Base-by-base conservation (phyloP, 495 filamentous ascomycete species). In the Cercophora samala region DNA sequence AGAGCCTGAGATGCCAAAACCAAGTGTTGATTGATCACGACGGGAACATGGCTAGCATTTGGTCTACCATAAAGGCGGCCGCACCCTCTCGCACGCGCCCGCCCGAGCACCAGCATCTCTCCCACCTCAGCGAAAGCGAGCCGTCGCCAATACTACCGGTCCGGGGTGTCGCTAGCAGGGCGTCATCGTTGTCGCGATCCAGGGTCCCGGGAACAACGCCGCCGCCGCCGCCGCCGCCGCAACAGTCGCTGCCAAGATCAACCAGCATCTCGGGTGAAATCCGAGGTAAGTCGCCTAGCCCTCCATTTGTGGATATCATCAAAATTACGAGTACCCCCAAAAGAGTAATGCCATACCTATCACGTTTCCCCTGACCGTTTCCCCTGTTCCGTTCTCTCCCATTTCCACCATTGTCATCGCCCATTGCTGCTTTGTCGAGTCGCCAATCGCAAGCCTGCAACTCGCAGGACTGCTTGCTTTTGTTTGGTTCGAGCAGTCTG, bases 11-110 rank as follows among this genome's bases (percentile, higher is more conserved):
- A 56, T 56, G 37, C 37, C 37, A 46, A 13, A 46, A 46, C 8
- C n/a, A n/a, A 46, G 8, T 17, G 37, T 46, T 9, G 1, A 5
- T 11, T 13, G 37, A 13, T 3, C 37, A 56, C n/a, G n/a, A 56
- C n/a, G 53, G 8, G 4, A 22, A 65, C 42, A 62, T 68, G 66
- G n/a, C 62, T 11, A 46, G 69, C 24, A 65, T 73, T 22, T 73
- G 69, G 72, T 66, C 72, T 4, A 51, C 69, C 19, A 66, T 73
- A 69, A 73, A 73, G 65, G 65, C 66, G 32, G 66, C 55, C 1
- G 62, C 62, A 24, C 62, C 53, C 53, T 19, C 18, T 56, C n/a
- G 53, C 53, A 56, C 65, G 26, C 25, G 52, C n/a, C 21, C 51
- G 21, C 26, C 60, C 18, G 53, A 67, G 11, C 26, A 24, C 51